Percentiles rank a stretch among this genome's conserved stretches.
Conservation (phyloP, 129 eudicot genomes). For the Ambrosia trifida region DNA sequence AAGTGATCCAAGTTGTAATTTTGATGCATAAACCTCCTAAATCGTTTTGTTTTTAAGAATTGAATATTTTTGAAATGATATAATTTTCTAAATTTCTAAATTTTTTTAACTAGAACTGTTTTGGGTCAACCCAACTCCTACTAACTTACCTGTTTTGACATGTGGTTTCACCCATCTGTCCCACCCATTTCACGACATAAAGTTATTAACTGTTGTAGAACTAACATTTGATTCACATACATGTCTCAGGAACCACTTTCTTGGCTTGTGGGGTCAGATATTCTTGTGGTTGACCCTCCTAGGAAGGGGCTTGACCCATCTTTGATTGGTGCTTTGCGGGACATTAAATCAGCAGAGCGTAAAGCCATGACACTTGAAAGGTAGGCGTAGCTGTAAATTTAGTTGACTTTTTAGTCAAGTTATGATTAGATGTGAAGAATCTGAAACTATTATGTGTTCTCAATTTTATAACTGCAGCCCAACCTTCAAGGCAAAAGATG, state of each 20-base stretch:
- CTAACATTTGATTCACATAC: conserved; percentile 9
- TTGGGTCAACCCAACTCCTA: conserved; percentile 1
- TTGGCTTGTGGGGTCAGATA: conserved; percentile 95
- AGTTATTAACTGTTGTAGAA: conserved; percentile 8
- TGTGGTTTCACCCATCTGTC: not conserved
- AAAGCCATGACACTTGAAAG: conserved; percentile 56
- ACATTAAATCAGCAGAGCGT: conserved; percentile 51
- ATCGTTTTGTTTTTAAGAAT: not conserved
- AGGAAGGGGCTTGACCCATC: conserved; percentile 92
- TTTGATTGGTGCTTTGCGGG: conserved; percentile 53
- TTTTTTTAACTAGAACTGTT: not conserved
- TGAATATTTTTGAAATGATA: not conserved
- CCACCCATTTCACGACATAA: not conserved
- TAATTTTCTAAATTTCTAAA: not conserved
- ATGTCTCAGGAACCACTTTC: conserved; percentile 80
- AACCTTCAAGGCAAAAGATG: conserved; percentile 55
- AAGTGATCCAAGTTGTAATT: not conserved
- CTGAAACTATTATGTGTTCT: conserved; percentile 23
- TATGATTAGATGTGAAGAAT: conserved; percentile 18
- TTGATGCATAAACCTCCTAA: not conserved
- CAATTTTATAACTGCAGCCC: conserved; percentile 39
- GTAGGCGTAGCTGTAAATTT: conserved; percentile 28
- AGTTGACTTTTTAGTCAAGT: conserved; percentile 5
- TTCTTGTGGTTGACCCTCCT: conserved; percentile 98
- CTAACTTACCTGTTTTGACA: not conserved